Evolutionary conservation across 1,284 basidiomycete genomes (phyloP), one percentile per base, ranked within the genome.

Genomic region (Leccinum subspadiceum): DNA sequence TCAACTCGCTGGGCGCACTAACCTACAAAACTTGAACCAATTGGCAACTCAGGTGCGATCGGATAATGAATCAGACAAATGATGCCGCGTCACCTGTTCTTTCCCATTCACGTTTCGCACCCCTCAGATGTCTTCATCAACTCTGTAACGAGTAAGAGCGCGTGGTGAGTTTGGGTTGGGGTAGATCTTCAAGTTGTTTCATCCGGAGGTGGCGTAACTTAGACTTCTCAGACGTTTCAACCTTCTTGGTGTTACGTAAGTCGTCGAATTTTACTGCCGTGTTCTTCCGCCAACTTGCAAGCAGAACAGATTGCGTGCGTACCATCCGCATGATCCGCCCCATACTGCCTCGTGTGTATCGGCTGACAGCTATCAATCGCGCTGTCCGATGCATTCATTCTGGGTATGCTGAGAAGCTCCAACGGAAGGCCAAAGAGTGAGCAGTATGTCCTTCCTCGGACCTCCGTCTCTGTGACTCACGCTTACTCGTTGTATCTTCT

Each of bases 371-470:
- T 37, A 46, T 20, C 12, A 6, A 10, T 46, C 39, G 39, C 41
- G 17, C 51, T 9, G n/a, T 54, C n/a, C 63, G 68, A 61, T 55
- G 59, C 49, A 29, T 68, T 24, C 64, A 69, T 44, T 55, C 64
- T 26, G 44, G 57, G 63, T 84, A 85, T 59, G 75, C 77, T 15
- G 77, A 80, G 53, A 84, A 80, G 63, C 70, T 84, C 26, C 72
- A 73, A 54, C 72, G 73, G 53, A 74, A 73, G 52, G 80, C 81
- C 10, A 66, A 76, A 64, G 76, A 79, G 83, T 83, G 70, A 74
- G 81, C 68, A 62, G 49, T 60, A 26, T 59, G 37, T 13, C 53
- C 41, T 54, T 56, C n/a, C 37, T 24, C 24, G 24, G 24, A 24
- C 24, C 24, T 54, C 8, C 8, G 26, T 44, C 33, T 13, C 17